Percentiles rank a stretch among this genome's conserved stretches.
Evolutionary conservation across 1,284 basidiomycete genomes (phyloP).

Genomic region (Phellinidium pouzarii): DNA sequence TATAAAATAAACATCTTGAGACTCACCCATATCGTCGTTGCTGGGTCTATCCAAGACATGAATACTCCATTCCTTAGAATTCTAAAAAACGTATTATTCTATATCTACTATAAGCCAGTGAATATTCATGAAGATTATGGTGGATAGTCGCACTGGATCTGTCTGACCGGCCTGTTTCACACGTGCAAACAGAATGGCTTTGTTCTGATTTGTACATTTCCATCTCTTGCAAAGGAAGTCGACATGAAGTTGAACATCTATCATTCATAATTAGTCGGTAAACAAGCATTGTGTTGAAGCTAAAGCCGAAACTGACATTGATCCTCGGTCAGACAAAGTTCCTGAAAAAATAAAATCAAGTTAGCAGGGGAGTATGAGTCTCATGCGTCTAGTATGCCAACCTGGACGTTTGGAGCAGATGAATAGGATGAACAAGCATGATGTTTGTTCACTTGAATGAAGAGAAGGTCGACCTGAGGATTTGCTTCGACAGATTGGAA

Average conservation of each 20-base stretch:
- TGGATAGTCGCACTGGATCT: neutral
- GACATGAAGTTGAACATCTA: constrained; percentile 17
- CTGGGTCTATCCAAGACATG: constrained; percentile 13
- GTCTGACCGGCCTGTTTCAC: constrained; percentile 4
- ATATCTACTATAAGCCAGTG: neutral
- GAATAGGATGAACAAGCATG: constrained; percentile 11
- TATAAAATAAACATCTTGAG: neutral
- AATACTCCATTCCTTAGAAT: constrained; percentile 16
- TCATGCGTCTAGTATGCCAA: neutral
- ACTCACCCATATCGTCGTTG: constrained; percentile 17
- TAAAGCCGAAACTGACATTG: constrained; percentile 7
- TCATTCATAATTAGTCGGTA: neutral
- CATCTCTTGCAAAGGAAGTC: constrained; percentile 18
- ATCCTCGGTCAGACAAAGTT: constrained; percentile 14
- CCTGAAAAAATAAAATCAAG: constrained; percentile 3
- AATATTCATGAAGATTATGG: neutral
- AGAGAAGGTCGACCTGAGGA: constrained; percentile 14
- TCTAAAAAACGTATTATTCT: constrained; percentile 16
- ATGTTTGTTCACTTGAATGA: constrained; percentile 12
- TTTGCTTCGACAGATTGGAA: constrained; percentile 19
- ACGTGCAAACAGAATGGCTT: constrained; percentile 3
- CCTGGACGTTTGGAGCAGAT: constrained; percentile 16
- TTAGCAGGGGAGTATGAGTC: neutral
- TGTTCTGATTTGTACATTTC: constrained; percentile 15
- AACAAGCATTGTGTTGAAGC: neutral